Evolutionary conservation across 495 filamentous ascomycete genomes (phyloP), one percentile per base, ranked within the genome.

Genomic region (Penicillium flavigenum): DNA sequence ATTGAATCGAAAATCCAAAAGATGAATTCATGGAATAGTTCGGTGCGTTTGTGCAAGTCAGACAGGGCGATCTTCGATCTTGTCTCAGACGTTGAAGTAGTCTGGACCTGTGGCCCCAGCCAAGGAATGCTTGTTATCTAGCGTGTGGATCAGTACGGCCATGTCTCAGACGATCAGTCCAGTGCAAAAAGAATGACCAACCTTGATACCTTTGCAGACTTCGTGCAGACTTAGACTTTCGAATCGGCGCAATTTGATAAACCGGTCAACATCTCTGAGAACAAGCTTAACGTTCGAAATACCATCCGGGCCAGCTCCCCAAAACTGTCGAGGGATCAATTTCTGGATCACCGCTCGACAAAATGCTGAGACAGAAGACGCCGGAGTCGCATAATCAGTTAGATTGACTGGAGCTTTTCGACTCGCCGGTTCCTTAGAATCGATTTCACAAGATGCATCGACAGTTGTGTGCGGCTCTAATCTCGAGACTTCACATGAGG

Each of bases 1-100:
- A 98, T 76, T 0, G 91, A 96, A 63, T 98, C 93, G 60, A 98
- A 92, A 2, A 96, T 58, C 70, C 92, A 98, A 72, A 96, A 98
- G 0, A 97, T 59, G 53, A 97, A 86, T 64, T 98, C 94, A 47
- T 84, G 72, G 31, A 96, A 81, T 5, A 98, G 76, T 66, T 96
- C 88, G 17, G 68, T 78, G 8, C 94, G 86, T 73, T 97, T 97
- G 22, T 77, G 70, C 29, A 82, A 69, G 60, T 98, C 94, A 1
- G 89, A 84, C 42, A 78, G 68, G 19, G 89, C 85, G 31, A 88
- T 78, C 42, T 88, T 92, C n/a, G 36, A 31, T 5, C 61, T 60
- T 31, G 39, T 47, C 17, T 51, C 48, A 38, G 38, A 42, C 44
- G 45, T 24, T 12, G 53, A 32, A 31, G 43, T 24, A 19, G 46